phyloP scores from a whole-genome alignment of 441 rosid genomes.

The Adansonia grandidieri region DNA sequence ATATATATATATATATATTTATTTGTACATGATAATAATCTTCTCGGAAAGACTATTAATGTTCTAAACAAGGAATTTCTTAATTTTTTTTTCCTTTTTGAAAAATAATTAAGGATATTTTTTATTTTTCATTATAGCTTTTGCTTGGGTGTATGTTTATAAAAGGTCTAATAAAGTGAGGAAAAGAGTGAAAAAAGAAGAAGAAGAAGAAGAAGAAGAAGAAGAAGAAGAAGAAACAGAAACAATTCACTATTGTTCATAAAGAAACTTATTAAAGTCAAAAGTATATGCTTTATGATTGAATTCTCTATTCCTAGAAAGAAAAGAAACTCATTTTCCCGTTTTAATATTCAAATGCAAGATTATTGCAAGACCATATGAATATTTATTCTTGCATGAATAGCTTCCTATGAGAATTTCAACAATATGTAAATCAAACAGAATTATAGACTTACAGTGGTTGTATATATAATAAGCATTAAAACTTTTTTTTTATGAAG shows the following conservation, averaged over 20 bases:
- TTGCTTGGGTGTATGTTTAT: background rate
- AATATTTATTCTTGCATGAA: background rate
- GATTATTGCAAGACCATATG: background rate
- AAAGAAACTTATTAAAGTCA: background rate
- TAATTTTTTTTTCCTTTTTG: no score
- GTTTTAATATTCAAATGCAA: background rate
- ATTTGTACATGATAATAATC: no score
- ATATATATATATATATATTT: background rate
- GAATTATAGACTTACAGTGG: background rate
- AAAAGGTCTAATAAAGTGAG: background rate
- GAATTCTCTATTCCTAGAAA: background rate
- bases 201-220: no score
- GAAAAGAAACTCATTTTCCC: background rate
- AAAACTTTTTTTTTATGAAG: background rate
- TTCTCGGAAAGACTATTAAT: no score
- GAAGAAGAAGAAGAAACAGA: no score
- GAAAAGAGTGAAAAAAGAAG: background rate
- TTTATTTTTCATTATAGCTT: no score
- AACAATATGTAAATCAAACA: background rate
- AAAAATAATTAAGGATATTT: no score
- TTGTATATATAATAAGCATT: background rate
- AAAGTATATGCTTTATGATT: background rate
- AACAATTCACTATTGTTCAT: no score
- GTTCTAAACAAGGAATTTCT: no score
- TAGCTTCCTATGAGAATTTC: background rate